Conservation (phyloP, 306 rosid genomes). For the Vigna angularis region DNA sequence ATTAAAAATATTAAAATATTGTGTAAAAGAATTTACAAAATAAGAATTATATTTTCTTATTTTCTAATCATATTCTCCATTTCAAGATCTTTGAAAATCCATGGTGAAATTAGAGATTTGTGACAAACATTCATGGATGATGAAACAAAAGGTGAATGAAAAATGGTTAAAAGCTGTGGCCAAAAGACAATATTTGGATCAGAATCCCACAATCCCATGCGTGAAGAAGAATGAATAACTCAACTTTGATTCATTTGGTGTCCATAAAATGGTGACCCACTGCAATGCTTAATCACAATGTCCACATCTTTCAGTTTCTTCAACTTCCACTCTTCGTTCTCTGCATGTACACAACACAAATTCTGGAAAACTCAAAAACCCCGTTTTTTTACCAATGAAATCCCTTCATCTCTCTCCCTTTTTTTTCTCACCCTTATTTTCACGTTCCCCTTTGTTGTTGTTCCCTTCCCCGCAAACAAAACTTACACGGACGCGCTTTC, state of each 20-base stretch:
- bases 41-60: too few species aligned
- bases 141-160: background rate
- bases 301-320: background rate
- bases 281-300: background rate
- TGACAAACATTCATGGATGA: background rate
- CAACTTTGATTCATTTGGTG: background rate
- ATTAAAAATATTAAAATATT: too few species aligned
- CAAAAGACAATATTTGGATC: background rate
- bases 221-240: background rate
- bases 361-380: background rate
- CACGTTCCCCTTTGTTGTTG: slow-evolving; percentile 2
- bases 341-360: background rate
- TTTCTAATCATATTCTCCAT: too few species aligned
- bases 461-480: slow-evolving; percentile 10
- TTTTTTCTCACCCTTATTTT: slow-evolving; percentile 6
- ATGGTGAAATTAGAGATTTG: background rate
- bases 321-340: background rate
- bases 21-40: too few species aligned
- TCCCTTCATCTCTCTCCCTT: background rate
- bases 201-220: background rate
- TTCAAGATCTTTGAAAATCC: background rate
- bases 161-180: background rate
- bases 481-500: background rate
- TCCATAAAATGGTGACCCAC: background rate
- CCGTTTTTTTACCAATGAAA: background rate